A percentile compares a stretch with the other conserved stretches of the same genome.
Conservation (phyloP, 768 basidiomycete genomes). For the Naganishia vaughanmartiniae region DNA sequence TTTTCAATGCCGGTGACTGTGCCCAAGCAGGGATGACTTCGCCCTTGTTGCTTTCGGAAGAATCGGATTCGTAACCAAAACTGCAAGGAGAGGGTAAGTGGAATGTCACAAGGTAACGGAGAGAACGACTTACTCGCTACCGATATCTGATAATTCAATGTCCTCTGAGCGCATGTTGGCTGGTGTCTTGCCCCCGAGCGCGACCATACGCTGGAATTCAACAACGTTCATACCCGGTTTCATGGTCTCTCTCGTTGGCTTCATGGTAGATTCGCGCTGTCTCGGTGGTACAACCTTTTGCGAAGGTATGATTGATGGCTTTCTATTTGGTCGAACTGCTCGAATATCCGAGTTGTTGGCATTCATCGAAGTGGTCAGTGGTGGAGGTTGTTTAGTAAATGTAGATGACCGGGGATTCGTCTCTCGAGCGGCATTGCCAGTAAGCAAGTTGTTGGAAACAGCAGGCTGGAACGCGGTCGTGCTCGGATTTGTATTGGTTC, state of each 20-base stretch:
- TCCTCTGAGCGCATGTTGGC: conserved; percentile 45
- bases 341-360: conserved; percentile 10
- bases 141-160: conserved; percentile 87
- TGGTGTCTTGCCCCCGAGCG: conserved; percentile 11
- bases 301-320: conserved; percentile 12
- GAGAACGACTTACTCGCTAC: conserved; percentile 64
- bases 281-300: conserved; percentile 2
- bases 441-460: neutral
- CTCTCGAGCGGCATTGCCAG: neutral
- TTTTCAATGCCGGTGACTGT: conserved; percentile 78
- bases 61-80: conserved; percentile 56
- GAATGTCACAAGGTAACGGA: neutral
- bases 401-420: neutral
- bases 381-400: conserved; percentile 4
- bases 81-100: conserved; percentile 10
- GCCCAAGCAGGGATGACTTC: conserved; percentile 78
- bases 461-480: neutral
- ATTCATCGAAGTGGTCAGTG: conserved; percentile 20
- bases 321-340: conserved; percentile 15
- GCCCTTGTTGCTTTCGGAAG: conserved; percentile 76
- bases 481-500: conserved; percentile 18
- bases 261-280: conserved; percentile 23
- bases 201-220: conserved; percentile 20
- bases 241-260: conserved; percentile 28
- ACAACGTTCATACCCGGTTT: conserved; percentile 23